Evolutionary conservation across 345 rosid genomes (phyloP).

Genomic region (Gossypium anomalum): DNA sequence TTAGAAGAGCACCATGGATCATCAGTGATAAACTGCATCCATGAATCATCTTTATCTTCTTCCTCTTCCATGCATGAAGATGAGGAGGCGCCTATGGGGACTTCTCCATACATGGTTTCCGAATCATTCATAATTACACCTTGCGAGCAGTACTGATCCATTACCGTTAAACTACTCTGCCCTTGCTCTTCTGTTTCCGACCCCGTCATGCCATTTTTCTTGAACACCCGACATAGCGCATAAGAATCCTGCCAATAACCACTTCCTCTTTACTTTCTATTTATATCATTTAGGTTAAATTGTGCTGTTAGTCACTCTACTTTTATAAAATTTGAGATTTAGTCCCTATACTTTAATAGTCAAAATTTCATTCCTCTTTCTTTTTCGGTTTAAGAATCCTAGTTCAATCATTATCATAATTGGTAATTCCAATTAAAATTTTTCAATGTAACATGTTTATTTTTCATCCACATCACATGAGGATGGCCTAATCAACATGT

Average conservation of each 20-base stretch:
- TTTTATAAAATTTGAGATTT: too few relatives aligned
- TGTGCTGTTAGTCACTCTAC: too few relatives aligned
- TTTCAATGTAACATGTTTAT: too few relatives aligned
- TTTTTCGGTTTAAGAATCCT: too few relatives aligned
- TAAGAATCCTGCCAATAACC: conserved; percentile 57
- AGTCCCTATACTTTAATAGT: too few relatives aligned
- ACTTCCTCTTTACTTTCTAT: too few relatives aligned
- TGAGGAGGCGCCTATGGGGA: conserved; percentile 37
- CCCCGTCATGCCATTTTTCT: conserved; percentile 76
- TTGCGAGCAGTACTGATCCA: conserved; percentile 35
- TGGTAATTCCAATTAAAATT: too few relatives aligned
- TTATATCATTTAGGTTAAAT: too few relatives aligned
- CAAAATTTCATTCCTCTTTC: too few relatives aligned
- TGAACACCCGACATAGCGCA: conserved; percentile 91
- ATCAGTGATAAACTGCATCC: conserved; percentile 97
- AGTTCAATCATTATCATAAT: too few relatives aligned
- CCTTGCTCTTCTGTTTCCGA: conserved; percentile 61
- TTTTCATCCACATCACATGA: too few relatives aligned
- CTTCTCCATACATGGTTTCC: conserved; percentile 71
- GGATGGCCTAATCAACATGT: too few relatives aligned
- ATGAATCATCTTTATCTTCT: conserved; percentile 88
- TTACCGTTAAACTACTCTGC: conserved; percentile 31
- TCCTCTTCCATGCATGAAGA: conserved; percentile 56
- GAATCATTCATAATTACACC: conserved; percentile 24
- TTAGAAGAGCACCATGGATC: conserved; percentile 72